Base-by-base conservation (phyloP, 495 filamentous ascomycete genomes). In the Venustampulla echinocandica region DNA sequence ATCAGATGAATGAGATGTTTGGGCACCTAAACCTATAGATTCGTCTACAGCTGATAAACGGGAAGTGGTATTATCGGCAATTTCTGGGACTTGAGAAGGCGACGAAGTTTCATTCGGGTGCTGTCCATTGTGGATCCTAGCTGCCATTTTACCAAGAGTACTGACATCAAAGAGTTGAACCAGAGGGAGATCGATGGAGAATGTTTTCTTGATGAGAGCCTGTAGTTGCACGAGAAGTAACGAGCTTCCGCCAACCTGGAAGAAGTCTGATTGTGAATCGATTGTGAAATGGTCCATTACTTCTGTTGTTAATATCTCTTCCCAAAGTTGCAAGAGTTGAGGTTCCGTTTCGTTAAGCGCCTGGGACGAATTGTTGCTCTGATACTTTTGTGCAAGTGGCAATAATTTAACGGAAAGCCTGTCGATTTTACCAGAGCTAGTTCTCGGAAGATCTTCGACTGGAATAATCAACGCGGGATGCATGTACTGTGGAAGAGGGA, bases 381-480 rank as follows among this genome's bases (percentile, higher is more conserved):
- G 7, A n/a, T 7, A n/a, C 7, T 7, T 30, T 2, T 7, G 4
- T 27, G 45, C 21, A 20, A 48, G 13, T 6, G 34, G 20, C 4
- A 40, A 11, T 25, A 2, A 4, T 3, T 30, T 10, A 1, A 48
- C 5, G 3, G 21, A 18, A 2, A 2, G 1, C 15, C 57, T 22
- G 41, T 73, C 70, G 0, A 69, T 46, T 53, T 78, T 77, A 1
- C 58, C 58, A 4, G 61, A 59, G 10, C 34, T 56, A 0, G 49
- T 77, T 7, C 46, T 45, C 0, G 75, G 74, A 18, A 80, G 19
- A 0, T 30, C 13, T 2, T 62, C 56, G 1, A 76, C 33, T 0
- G 57, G 54, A 20, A 76, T 57, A 1, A 64, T 43, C 1, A 51
- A 36, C 2, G 61, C 52, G 0, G 76, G 75, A 10, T 49, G 42